Evolutionary conservation across 352 stramenopile species (phyloP).

Genomic region (Halophytophthora batemanensis): DNA sequence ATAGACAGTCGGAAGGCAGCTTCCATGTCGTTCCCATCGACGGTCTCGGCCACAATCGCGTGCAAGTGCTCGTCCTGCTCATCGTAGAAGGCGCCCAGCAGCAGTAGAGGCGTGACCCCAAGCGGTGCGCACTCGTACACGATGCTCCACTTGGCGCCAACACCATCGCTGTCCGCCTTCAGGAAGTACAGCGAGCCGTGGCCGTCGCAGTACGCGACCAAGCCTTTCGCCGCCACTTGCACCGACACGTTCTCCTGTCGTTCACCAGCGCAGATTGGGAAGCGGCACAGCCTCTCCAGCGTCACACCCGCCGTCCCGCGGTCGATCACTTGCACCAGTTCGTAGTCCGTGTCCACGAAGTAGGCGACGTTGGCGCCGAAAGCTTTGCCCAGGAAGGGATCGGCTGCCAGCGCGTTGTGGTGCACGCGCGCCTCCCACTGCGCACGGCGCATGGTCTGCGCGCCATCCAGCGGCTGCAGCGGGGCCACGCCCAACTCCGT

Average conservation of each 20-base stretch:
- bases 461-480: constrained; percentile 43
- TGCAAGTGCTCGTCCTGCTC: constrained; percentile 35
- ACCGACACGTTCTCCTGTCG: constrained; percentile 63
- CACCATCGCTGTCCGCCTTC: constrained; percentile 25
- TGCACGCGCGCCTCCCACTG: constrained; percentile 72
- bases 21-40: constrained; percentile 44
- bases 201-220: constrained; percentile 69
- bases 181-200: constrained; percentile 53
- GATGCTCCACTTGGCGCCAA: constrained; percentile 31
- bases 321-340: constrained; percentile 57
- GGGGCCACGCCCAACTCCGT: constrained; percentile 23
- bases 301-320: constrained; percentile 13
- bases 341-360: constrained; percentile 58
- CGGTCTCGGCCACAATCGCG: constrained; percentile 41
- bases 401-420: constrained; percentile 55
- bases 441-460: constrained; percentile 55
- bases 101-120: constrained; percentile 28
- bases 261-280: constrained; percentile 26
- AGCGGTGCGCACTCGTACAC: constrained; percentile 58
- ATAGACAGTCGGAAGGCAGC: constrained; percentile 51
- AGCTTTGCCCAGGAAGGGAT: constrained; percentile 52
- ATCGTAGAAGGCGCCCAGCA: constrained; percentile 51
- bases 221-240: constrained; percentile 50
- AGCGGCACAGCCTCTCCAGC: constrained; percentile 36
- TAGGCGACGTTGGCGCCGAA: constrained; percentile 46